Percentiles rank a stretch among this genome's conserved stretches.
These are phyloP conservation scores for Arctium lappa DNA, from an alignment of 129 eudicot species.

Conservation along the genomic window DNA sequence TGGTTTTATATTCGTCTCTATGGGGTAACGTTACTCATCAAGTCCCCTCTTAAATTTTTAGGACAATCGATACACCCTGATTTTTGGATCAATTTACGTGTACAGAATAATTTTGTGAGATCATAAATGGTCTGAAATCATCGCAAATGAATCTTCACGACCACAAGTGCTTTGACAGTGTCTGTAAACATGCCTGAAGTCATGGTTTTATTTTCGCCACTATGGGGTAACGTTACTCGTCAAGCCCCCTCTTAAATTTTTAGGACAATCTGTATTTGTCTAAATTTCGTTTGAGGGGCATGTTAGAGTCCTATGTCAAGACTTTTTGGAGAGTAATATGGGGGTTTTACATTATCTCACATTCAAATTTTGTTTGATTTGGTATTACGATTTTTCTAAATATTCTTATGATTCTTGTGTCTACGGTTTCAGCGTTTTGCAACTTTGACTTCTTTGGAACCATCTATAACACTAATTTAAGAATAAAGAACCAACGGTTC, in stretches of 20 bases:
- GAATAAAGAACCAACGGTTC: neutral
- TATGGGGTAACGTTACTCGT: neutral
- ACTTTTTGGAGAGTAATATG: neutral
- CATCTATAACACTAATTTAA: neutral
- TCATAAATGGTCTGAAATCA: no score
- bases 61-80: neutral
- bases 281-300: neutral
- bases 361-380: no score
- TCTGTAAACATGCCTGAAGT: no score
- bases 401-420: neutral
- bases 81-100: no score
- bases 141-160: no score
- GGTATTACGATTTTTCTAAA: no score
- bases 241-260: neutral
- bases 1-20: no score
- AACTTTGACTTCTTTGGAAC: neutral
- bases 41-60: neutral
- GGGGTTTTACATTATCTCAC: no score
- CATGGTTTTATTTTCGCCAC: no score
- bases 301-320: neutral
- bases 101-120: no score
- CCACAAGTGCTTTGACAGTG: no score
- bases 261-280: neutral
- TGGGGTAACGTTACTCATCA: neutral
- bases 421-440: neutral